These are phyloP conservation scores for Elaeagnus macrophylla DNA, from an alignment of 306 rosid species.

Conservation along the genomic window DNA sequence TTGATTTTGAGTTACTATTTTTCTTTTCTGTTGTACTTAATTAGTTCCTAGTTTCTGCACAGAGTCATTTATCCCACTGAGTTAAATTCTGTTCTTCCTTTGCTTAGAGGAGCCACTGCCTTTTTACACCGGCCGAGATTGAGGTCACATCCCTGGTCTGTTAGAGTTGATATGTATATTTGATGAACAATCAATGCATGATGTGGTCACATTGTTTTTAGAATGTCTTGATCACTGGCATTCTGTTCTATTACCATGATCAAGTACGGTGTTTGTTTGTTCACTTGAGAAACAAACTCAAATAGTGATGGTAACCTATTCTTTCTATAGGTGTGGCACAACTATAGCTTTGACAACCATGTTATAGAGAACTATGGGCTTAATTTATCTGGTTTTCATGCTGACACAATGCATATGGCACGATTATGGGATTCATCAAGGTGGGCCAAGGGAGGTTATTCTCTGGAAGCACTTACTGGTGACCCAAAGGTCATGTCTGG, in stretches of 20 bases:
- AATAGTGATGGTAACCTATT: constrained; percentile 23
- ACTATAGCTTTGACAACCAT: constrained; percentile 92
- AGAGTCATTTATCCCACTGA: not conserved
- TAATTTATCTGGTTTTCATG: constrained; percentile 85
- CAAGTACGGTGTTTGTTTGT: not conserved
- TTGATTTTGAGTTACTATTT: too few species aligned
- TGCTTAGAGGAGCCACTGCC: not conserved
- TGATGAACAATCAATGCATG: too few species aligned
- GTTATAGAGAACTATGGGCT: constrained; percentile 86
- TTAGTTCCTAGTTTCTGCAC: not conserved
- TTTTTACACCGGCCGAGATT: constrained; percentile 3
- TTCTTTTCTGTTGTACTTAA: too few species aligned
- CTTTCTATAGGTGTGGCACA: constrained; percentile 84
- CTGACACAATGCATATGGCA: constrained; percentile 98
- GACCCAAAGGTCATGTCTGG: constrained; percentile 66
- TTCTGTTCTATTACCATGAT: not conserved
- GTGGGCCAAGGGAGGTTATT: constrained; percentile 68
- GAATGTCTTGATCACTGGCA: not conserved
- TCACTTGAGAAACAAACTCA: constrained; percentile 9
- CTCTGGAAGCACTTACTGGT: constrained; percentile 83
- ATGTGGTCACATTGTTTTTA: not conserved
- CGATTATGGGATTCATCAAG: constrained; percentile 97
- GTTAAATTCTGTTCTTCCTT: not conserved
- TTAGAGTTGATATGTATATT: too few species aligned
- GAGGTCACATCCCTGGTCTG: constrained; percentile 9